A percentile compares a stretch with the other conserved stretches of the same genome.
These are phyloP conservation scores for Colletotrichum kahawae DNA, from an alignment of 2,329 filamentous ascomycete genomes.

Conservation along the genomic window DNA sequence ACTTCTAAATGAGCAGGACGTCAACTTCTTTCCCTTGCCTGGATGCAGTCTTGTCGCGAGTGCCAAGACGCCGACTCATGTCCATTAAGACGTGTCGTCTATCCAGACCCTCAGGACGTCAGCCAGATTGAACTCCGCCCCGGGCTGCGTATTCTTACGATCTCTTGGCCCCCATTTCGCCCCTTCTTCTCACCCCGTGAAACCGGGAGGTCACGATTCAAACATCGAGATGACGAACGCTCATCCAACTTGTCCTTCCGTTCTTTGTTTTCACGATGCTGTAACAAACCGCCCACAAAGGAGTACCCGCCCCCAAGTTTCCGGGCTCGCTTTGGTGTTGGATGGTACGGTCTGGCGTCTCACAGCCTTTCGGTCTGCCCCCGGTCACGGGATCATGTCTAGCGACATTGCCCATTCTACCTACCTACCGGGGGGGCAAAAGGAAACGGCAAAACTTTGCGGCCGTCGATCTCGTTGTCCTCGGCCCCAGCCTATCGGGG, in stretches of 20 bases:
- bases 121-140: neutral
- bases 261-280: neutral
- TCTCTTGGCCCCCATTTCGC: constrained; percentile 9
- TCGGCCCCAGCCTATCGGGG: neutral
- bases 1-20: neutral
- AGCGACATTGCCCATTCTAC: neutral
- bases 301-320: constrained; percentile 9
- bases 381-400: neutral
- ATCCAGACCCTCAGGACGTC: neutral
- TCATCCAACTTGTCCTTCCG: neutral
- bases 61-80: neutral
- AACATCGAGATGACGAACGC: constrained; percentile 10
- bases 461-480: neutral
- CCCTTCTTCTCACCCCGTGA: constrained; percentile 3
- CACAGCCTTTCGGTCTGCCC: neutral
- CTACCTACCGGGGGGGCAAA: neutral
- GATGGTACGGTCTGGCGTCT: neutral
- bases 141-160: neutral
- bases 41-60: neutral
- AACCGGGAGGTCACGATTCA: neutral
- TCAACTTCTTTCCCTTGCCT: neutral
- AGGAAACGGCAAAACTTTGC: neutral
- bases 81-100: neutral
- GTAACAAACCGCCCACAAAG: neutral
- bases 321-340: neutral